A percentile compares a stretch with the other conserved stretches of the same genome.
These are phyloP conservation scores for Globisporangium viniferum DNA, from an alignment of 352 stramenopile genomes.

Conservation along the genomic window DNA sequence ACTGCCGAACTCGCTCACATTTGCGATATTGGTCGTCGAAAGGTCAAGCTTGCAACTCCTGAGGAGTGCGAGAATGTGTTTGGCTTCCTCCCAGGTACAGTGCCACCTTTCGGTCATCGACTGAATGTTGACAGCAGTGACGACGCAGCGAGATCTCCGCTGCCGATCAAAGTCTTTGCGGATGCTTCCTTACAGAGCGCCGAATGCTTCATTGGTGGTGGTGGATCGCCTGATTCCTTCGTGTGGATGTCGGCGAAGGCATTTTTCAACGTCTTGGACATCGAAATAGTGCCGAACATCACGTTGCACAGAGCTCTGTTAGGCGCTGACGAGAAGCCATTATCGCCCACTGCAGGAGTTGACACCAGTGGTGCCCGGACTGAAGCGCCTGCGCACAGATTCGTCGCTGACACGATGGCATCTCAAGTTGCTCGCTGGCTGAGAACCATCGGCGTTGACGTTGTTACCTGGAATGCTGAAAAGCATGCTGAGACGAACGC, in stretches of 20 bases:
- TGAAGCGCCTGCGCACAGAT: constrained; percentile 40
- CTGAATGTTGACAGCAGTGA: background rate
- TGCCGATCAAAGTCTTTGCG: constrained; percentile 33
- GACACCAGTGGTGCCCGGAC: background rate
- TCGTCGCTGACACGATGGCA: constrained; percentile 77
- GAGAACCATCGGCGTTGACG: constrained; percentile 70
- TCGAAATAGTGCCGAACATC: constrained; percentile 39
- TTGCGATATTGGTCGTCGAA: constrained; percentile 50
- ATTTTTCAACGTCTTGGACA: constrained; percentile 40
- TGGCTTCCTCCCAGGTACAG: constrained; percentile 59
- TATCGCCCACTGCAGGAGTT: background rate
- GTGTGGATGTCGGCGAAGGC: constrained; percentile 36
- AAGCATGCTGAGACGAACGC: constrained; percentile 24
- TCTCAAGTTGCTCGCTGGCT: constrained; percentile 72
- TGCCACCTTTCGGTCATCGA: constrained; percentile 59
- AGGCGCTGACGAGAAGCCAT: background rate
- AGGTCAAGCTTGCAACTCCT: constrained; percentile 62
- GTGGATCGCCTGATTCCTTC: constrained; percentile 39
- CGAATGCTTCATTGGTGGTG: constrained; percentile 42
- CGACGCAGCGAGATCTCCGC: background rate
- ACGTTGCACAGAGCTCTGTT: constrained; percentile 17
- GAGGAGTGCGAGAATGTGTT: constrained; percentile 58
- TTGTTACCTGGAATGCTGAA: constrained; percentile 60
- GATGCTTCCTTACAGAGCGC: constrained; percentile 34
- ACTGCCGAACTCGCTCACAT: constrained; percentile 46